Conservation (phyloP, 2,329 filamentous ascomycete species). For the Colletotrichum siamense region DNA sequence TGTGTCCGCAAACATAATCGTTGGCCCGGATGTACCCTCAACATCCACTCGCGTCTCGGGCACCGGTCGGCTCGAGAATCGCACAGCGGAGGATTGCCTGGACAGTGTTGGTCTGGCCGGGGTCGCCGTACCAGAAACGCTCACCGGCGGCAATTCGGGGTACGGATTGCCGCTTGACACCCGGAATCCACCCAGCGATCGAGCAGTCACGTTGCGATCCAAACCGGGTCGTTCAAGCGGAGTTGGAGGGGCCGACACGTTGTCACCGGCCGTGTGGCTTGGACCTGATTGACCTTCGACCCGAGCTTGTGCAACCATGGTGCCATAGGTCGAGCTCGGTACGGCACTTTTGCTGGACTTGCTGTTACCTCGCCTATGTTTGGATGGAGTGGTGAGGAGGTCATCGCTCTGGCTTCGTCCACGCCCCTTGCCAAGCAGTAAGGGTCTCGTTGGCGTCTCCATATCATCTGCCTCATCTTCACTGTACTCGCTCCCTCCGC, state of each 20-base stretch:
- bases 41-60: constrained; percentile 71
- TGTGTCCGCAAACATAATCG: constrained; percentile 75
- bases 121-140: constrained; percentile 21
- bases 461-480: constrained; percentile 27
- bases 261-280: constrained; percentile 5
- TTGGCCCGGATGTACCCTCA: constrained; percentile 70
- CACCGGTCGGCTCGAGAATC: constrained; percentile 76
- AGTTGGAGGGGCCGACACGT: constrained; percentile 13
- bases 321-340: constrained; percentile 28
- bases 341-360: constrained; percentile 2
- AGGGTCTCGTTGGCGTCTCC: constrained; percentile 13
- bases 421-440: constrained; percentile 23
- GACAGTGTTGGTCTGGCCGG: constrained; percentile 52
- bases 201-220: constrained; percentile 14
- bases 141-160: background rate
- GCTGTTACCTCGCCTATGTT: constrained; percentile 16
- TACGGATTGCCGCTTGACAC: constrained; percentile 11
- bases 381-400: background rate
- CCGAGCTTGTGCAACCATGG: constrained; percentile 23
- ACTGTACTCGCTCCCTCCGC: constrained; percentile 35
- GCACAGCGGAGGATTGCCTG: constrained; percentile 57
- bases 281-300: constrained; percentile 9
- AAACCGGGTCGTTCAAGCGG: constrained; percentile 9
- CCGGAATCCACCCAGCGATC: constrained; percentile 12
- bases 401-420: constrained; percentile 22